Percentiles rank a stretch among this genome's conserved stretches.
phyloP scores from a whole-genome alignment of 768 basidiomycete species.

The Mrakia blollopis region DNA sequence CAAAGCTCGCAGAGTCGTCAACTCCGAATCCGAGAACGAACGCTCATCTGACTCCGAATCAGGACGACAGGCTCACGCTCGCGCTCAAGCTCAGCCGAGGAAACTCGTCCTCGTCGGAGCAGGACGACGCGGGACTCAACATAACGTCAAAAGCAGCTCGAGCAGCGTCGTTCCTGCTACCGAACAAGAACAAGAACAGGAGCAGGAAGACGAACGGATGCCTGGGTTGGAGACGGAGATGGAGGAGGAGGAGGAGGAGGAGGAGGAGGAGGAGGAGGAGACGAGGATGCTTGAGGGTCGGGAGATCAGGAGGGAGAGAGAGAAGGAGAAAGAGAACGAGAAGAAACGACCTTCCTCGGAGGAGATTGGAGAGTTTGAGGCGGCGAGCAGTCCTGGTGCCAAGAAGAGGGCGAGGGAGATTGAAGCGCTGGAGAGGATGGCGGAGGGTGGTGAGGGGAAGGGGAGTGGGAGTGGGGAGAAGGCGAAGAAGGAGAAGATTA shows the following conservation, averaged over 20 bases:
- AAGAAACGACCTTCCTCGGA: neutral
- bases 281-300: neutral
- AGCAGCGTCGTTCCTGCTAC: no score
- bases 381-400: neutral
- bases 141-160: no score
- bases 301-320: neutral
- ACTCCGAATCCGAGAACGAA: neutral
- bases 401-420: neutral
- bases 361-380: constrained; percentile 12
- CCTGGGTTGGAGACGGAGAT: neutral
- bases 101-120: neutral
- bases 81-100: neutral
- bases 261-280: neutral
- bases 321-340: neutral
- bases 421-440: neutral
- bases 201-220: neutral
- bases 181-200: neutral
- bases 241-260: neutral
- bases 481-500: neutral
- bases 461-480: neutral
- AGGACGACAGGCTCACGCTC: no score
- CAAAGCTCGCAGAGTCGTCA: constrained; percentile 10
- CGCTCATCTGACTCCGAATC: neutral
- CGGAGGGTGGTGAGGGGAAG: neutral
- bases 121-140: neutral